Evolutionary conservation across 495 filamentous ascomycete genomes (phyloP).

Genomic region (Penicillium salamii): DNA sequence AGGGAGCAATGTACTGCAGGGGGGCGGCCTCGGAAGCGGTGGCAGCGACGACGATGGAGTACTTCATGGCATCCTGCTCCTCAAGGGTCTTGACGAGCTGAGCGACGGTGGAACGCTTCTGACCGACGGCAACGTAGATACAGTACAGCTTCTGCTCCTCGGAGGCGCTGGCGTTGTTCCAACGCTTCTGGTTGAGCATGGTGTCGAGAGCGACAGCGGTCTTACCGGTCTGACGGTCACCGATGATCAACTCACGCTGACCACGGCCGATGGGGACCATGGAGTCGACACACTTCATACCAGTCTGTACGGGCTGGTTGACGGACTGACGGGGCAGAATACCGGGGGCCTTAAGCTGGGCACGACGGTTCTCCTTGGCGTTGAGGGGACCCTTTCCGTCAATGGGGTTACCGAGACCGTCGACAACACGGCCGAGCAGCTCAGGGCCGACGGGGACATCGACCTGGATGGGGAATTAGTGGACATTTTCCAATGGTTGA

Average conservation of each 20-base stretch:
- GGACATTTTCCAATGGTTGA: neutral
- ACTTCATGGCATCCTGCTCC: constrained; percentile 99
- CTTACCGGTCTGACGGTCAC: constrained; percentile 99
- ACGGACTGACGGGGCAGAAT: constrained; percentile 96
- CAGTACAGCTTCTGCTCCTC: constrained; percentile 99
- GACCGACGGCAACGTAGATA: constrained; percentile 97
- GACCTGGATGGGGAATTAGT: constrained; percentile 59
- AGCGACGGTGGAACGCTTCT: constrained; percentile 99
- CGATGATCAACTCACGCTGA: constrained; percentile 99
- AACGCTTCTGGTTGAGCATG: constrained; percentile 98
- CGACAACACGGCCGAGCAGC: constrained; percentile 96
- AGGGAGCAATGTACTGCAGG: constrained; percentile 92
- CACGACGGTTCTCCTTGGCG: constrained; percentile 87
- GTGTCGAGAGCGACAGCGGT: constrained; percentile 97
- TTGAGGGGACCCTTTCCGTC: constrained; percentile 98
- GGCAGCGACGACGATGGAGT: constrained; percentile 90
- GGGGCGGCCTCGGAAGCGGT: constrained; percentile 97
- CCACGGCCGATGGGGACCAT: constrained; percentile 99
- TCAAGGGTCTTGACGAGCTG: constrained; percentile 99
- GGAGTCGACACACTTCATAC: constrained; percentile 97
- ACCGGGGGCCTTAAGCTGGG: constrained; percentile 97
- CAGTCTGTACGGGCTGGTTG: constrained; percentile 98
- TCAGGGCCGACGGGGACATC: constrained; percentile 93
- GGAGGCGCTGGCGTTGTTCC: constrained; percentile 90
- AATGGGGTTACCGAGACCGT: constrained; percentile 97